Base-by-base conservation (phyloP, 257 asterid genomes). In the Echium plantagineum region DNA sequence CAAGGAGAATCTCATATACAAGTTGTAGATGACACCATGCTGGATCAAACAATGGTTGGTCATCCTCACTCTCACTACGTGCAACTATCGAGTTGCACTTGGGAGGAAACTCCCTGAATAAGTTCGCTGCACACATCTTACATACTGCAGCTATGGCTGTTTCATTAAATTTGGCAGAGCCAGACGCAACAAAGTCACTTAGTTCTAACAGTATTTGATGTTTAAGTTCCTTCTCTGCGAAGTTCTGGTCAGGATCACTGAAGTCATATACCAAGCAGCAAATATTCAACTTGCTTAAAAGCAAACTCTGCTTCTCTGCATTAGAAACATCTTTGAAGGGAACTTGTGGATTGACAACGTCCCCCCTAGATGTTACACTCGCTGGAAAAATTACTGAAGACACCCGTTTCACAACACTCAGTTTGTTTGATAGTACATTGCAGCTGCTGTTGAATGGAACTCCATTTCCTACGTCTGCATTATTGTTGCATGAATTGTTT, bases 11-110 rank as follows among this genome's bases (percentile, higher is more conserved):
- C 35, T 77, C 83, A 47, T 74, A 77, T 20, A 77, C 83, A 55
- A 77, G 83, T 58, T 77, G 83, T 60, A 77, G 69, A 71, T 77
- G 83, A 59, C 63, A 70, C 83, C 83, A 77, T 28, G 83, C 79
- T 28, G 83, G 83, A 68, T 77, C 83, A 60, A 77, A 77, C 51
- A 69, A 21, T 7, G 83, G 83, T 62, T 77, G 79, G 62, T 77
- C 83, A 51, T 74, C 83, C 62, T 77, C 82, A 17, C 66, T 59
- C 59, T 77, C 82, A 15, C 82, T 66, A 5, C 77, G 79, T 30
- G 71, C 69, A 18, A 57, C 53, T 17, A 56, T 67, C 46, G 73
- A 71, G 63, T 59, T 67, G 58, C 71, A 64, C 62, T 74, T 74
- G 49, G 83, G 80, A 17, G 83, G 80, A 48, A 77, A 77, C 28